Base-by-base conservation (phyloP, 176 grass and related monocot genomes). In the Carex cristatella region DNA sequence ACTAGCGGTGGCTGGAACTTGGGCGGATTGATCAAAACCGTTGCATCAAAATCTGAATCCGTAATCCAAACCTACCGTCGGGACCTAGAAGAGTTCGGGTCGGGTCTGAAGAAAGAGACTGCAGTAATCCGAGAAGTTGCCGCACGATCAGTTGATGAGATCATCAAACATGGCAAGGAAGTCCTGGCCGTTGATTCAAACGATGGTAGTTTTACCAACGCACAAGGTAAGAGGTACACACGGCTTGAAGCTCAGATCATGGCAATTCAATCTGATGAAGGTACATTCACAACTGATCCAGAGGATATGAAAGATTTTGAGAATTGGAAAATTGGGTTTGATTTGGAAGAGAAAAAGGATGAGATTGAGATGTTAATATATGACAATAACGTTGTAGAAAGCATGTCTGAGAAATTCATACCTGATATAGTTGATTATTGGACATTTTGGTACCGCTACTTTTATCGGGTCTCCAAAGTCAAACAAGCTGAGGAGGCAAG, bases 101-200 rank as follows among this genome's bases (percentile, higher is more conserved):
- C 91, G 10, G 96, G 96, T 74, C 85, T 99, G 85, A 89, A 91
- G 90, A 92, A 88, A 85, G 96, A 99, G 91, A 95, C 93, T 30
- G 90, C 86, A 51, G 91, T 82, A 54, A 65, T 99, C 83, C 88
- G 93, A 55, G 93, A 99, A n/a, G 90, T 80, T 37, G 91, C 96
- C 16, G 61, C 88, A 0, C 83, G 69, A 61, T 91, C 93, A 49
- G 92, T 98, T 82, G 88, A 87, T 1, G 93, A 92, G 80, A 95
- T 99, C 86, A 94, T 95, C 70, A 78, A 91, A 57, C 96, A 95
- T 63, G 91, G 96, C 38, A 99, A 95, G 91, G 96, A 93, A 49
- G 91, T 90, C 38, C 51, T 99, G 19, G 1, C 83, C 28, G 54
- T 77, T 10, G 84, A 86, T 81, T 80, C 86, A 0, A 84, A 84